phyloP scores from a whole-genome alignment of 805 yeast species.

The Lipomyces sp. region DNA sequence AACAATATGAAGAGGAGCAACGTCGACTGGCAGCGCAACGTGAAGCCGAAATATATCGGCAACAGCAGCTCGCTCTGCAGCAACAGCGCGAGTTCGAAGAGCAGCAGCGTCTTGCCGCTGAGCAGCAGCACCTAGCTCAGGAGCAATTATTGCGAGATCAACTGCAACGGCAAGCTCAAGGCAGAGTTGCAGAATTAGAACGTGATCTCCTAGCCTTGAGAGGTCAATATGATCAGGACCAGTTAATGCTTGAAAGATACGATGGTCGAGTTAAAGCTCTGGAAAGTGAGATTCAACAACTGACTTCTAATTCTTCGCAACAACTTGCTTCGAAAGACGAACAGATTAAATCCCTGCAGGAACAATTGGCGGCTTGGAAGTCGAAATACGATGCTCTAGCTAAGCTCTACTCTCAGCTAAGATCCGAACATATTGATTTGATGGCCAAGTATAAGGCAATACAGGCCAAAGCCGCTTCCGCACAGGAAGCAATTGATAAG shows the following conservation, averaged over 20 bases:
- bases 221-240: constrained; percentile 86
- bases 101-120: constrained; percentile 72
- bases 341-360: constrained; percentile 66
- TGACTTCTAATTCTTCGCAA: constrained; percentile 67
- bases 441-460: constrained; percentile 77
- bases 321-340: constrained; percentile 80
- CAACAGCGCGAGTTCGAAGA: constrained; percentile 74
- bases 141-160: constrained; percentile 71
- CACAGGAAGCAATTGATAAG: constrained; percentile 86
- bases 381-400: constrained; percentile 88
- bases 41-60: constrained; percentile 66
- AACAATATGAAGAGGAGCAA: constrained; percentile 45
- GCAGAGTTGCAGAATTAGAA: constrained; percentile 78
- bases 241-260: constrained; percentile 79
- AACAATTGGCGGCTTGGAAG: constrained; percentile 78
- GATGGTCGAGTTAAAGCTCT: constrained; percentile 81
- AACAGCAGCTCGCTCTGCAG: constrained; percentile 67
- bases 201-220: constrained; percentile 75
- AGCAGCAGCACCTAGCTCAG: constrained; percentile 70
- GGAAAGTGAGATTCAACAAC: constrained; percentile 69
- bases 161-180: constrained; percentile 73
- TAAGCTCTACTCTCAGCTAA: constrained; percentile 82
- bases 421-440: constrained; percentile 82
- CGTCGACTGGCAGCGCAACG: constrained; percentile 55
- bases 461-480: constrained; percentile 80